Base-by-base conservation (phyloP, 2,329 filamentous ascomycete species). In the Penicillium capsulatum region DNA sequence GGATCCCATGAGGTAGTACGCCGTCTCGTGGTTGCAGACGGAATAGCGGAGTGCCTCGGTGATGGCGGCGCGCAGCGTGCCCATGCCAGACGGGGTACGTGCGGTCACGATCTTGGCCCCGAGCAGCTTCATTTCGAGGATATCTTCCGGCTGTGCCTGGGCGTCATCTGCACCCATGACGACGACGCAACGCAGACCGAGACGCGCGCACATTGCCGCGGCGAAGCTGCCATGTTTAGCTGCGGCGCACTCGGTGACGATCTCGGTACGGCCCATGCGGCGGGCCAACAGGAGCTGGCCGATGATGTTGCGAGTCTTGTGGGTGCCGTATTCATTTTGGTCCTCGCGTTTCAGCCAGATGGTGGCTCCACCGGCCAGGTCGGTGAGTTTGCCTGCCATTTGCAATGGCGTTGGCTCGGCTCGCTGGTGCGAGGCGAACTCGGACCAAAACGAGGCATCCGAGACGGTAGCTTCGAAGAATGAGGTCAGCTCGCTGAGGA, bases 281-380 rank as follows among this genome's bases (percentile, higher is more conserved):
- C 45, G 42, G 4, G 51, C 52, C 3, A 55, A 32, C 13, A 55
- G 40, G 17, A 55, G 43, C 39, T 55, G 52, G 11, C 51, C 52
- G 38, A 50, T 34, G 24, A 55, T 48, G 20, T 54, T 56, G 32
- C 51, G 50, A 26, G 47, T 36, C 17, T 54, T 53, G 42, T 56
- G 53, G 32, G 42, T 54, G 15, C 54, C 53, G 13, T 55, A 53
- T 17, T 50, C 51, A 8, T 45, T 53, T 6, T 40, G 40, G 26
- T 57, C 54, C 30, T 57, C 53, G 7, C 54, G 44, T 37, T 57
- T 57, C 7, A 57, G 42, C 54, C 54, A 57, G 27, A 57, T 57
- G 4, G 46, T 50, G 7, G 54, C 54, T 5, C 53, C 54, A 1
- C 42, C 43, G 6, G 40, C 46, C 20, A 47, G 13, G 11, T 29